A percentile compares a stretch with the other conserved stretches of the same genome.
Conservation (phyloP, 2,329 filamentous ascomycete species). For the Talaromyces sp. region DNA sequence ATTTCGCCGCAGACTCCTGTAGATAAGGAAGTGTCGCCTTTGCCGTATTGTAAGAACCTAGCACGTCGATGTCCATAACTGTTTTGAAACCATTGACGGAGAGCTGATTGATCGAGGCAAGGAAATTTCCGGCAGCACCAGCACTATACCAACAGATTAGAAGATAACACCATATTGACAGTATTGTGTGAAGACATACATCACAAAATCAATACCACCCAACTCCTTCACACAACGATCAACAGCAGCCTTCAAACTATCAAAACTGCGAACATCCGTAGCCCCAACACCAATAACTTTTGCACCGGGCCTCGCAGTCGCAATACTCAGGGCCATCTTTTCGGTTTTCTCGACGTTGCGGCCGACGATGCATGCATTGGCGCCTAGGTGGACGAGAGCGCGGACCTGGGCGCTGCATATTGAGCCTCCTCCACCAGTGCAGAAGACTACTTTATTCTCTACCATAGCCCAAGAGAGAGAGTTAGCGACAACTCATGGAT, state of each 20-base stretch:
- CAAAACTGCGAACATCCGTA: slow-evolving; percentile 66
- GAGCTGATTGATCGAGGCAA: slow-evolving; percentile 76
- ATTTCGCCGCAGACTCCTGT: slow-evolving; percentile 62
- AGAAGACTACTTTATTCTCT: slow-evolving; percentile 88
- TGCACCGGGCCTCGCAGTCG: slow-evolving; percentile 68
- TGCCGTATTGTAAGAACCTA: slow-evolving; percentile 90
- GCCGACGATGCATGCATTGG: slow-evolving; percentile 89
- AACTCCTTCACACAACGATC: slow-evolving; percentile 76
- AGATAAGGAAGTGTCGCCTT: slow-evolving; percentile 86
- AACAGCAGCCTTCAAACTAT: slow-evolving; percentile 67
- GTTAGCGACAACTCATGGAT: not conserved
- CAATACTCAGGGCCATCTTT: slow-evolving; percentile 71
- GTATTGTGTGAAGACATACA: slow-evolving; percentile 50
- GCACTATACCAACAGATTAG: slow-evolving; percentile 51
- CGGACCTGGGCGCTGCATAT: slow-evolving; percentile 94
- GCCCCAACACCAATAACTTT: slow-evolving; percentile 81
- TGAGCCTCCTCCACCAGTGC: slow-evolving; percentile 86
- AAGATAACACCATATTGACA: not conserved
- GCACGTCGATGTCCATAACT: slow-evolving; percentile 92
- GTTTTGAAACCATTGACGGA: slow-evolving; percentile 87
- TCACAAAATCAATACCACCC: slow-evolving; percentile 85
- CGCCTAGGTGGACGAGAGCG: slow-evolving; percentile 83
- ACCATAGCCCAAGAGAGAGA: not conserved
- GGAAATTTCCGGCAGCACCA: slow-evolving; percentile 92
- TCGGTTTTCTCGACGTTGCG: slow-evolving; percentile 87